Percentiles rank a stretch among this genome's conserved stretches.
These are phyloP conservation scores for Primulina huaijiensis DNA, from an alignment of 257 asterid genomes.

Conservation along the genomic window DNA sequence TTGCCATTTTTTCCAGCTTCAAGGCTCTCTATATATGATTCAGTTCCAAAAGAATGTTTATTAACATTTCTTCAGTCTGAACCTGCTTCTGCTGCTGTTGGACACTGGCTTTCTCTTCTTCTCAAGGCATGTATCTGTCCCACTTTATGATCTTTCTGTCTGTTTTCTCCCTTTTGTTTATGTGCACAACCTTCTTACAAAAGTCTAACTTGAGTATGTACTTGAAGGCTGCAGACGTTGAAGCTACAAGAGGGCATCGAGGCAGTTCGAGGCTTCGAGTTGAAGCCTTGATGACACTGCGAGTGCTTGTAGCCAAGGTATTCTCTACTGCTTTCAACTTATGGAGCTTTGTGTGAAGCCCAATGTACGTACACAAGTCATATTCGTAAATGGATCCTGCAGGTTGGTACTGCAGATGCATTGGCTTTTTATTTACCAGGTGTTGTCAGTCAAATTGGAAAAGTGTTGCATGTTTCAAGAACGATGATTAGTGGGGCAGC, in stretches of 20 bases:
- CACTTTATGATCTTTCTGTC: slow-evolving; percentile 19
- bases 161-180: background rate
- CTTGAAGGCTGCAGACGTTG: slow-evolving; percentile 88
- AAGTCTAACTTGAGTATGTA: slow-evolving; percentile 35
- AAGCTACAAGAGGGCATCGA: slow-evolving; percentile 78
- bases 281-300: slow-evolving; percentile 72
- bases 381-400: slow-evolving; percentile 33
- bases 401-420: slow-evolving; percentile 95
- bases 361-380: slow-evolving; percentile 2
- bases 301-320: slow-evolving; percentile 90
- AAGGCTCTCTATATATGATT: slow-evolving; percentile 28
- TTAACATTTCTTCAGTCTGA: slow-evolving; percentile 87
- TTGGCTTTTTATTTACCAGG: slow-evolving; percentile 97
- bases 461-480: slow-evolving; percentile 73
- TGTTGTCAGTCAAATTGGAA: slow-evolving; percentile 84
- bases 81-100: slow-evolving; percentile 86
- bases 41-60: slow-evolving; percentile 51
- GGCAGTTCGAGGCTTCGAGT: slow-evolving; percentile 86
- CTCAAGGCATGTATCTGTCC: slow-evolving; percentile 64
- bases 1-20: slow-evolving; percentile 29
- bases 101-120: slow-evolving; percentile 95
- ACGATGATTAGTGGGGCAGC: slow-evolving; percentile 91
- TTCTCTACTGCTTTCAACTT: slow-evolving; percentile 24
- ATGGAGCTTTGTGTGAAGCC: slow-evolving; percentile 3
- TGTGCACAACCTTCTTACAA: slow-evolving; percentile 13